Percentiles rank a stretch among this genome's conserved stretches.
These are phyloP conservation scores for Blastobotrys capitulatus DNA, from an alignment of 1,139 yeast species.

Conservation along the genomic window DNA sequence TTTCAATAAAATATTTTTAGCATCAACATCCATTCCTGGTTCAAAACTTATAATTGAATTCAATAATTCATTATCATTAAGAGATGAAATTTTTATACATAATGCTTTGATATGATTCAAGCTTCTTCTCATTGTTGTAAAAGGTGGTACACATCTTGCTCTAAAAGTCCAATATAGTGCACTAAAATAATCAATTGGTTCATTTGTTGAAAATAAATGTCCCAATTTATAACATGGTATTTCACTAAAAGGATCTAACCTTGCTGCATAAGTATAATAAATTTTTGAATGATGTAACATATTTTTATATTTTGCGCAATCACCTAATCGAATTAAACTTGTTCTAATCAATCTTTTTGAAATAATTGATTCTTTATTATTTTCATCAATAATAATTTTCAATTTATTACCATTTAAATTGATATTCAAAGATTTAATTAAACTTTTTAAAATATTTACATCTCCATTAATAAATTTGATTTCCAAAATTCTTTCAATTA, in stretches of 20 bases:
- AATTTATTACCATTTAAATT: no score
- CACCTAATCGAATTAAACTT: conserved; percentile 21
- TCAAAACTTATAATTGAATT: no score
- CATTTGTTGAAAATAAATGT: neutral
- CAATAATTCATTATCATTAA: no score
- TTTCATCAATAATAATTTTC: no score
- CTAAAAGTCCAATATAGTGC: conserved; percentile 11
- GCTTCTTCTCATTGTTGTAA: no score
- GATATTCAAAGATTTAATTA: conserved; percentile 10
- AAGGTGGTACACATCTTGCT: conserved; percentile 12
- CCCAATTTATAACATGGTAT: conserved; percentile 14
- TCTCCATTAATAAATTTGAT: conserved; percentile 13
- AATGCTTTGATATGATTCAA: no score
- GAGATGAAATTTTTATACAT: no score
- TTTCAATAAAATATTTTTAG: no score
- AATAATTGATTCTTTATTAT: neutral
- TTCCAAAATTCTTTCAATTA: conserved; percentile 16
- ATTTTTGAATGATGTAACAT: conserved; percentile 17
- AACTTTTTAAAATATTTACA: conserved; percentile 6
- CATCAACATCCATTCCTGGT: no score
- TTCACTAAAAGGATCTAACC: conserved; percentile 15
- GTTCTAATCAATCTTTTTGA: neutral
- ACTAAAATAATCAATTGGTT: conserved; percentile 8
- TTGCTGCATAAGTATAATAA: conserved; percentile 21
- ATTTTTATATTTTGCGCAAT: conserved; percentile 20